Percentiles rank a stretch among this genome's conserved stretches.
Conservation (phyloP, 345 rosid genomes). For the Lepidium didymum region DNA sequence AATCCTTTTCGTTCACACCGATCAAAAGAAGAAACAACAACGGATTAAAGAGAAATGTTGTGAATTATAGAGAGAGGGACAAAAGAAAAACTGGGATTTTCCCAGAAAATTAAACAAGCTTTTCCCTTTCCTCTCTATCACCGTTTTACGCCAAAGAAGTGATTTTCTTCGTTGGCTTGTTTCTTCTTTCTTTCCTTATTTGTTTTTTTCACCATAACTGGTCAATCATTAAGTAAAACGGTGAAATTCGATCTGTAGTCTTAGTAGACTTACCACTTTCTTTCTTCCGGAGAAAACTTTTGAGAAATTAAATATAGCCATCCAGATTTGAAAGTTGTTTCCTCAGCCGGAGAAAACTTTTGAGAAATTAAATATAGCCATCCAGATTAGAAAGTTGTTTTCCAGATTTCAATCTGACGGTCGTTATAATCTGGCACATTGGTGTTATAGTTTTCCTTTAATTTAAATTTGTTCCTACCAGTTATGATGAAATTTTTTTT, state of each 20-base stretch:
- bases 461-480: too few relatives aligned
- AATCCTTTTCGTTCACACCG: not conserved
- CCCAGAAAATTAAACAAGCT: constrained; percentile 26
- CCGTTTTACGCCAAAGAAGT: constrained; percentile 23
- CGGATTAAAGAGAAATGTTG: not conserved
- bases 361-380: not conserved
- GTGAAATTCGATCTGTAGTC: too few relatives aligned
- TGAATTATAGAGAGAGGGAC: not conserved
- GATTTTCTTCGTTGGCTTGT: constrained; percentile 35
- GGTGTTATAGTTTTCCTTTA: not conserved
- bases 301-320: not conserved
- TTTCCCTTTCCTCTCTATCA: constrained; percentile 1
- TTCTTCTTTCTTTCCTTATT: not conserved
- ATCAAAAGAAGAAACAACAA: not conserved
- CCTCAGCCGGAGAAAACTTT: not conserved
- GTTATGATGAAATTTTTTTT: too few relatives aligned
- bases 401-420: constrained; percentile 14
- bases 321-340: not conserved
- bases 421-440: not conserved
- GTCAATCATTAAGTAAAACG: too few relatives aligned
- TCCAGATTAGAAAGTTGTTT: not conserved
- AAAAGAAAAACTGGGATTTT: not conserved
- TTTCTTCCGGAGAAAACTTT: not conserved
- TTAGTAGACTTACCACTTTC: too few relatives aligned
- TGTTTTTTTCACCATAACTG: too few relatives aligned